These are phyloP conservation scores for Metschnikowia borealis DNA, from an alignment of 805 yeast genomes.

Conservation along the genomic window DNA sequence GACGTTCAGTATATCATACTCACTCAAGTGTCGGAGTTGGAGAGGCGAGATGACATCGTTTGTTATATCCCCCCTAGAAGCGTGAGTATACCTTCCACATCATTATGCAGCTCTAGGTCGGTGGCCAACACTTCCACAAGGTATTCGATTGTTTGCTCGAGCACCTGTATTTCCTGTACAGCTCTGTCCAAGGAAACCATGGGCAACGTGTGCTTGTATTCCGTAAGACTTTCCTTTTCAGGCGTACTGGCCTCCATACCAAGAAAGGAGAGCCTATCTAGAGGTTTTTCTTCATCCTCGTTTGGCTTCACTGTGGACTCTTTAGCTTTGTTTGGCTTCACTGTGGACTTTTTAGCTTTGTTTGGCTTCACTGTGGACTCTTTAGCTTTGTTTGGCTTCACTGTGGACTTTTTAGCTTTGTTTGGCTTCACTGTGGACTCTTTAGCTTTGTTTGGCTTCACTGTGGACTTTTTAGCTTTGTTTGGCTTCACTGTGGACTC, in stretches of 20 bases:
- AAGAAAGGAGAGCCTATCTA: conserved; percentile 7
- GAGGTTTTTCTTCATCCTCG: not conserved
- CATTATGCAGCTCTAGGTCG: conserved; percentile 49
- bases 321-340: too few relatives aligned
- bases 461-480: too few relatives aligned
- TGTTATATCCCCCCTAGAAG: not conserved
- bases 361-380: too few relatives aligned
- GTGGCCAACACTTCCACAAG: conserved; percentile 32
- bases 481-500: too few relatives aligned
- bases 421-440: too few relatives aligned
- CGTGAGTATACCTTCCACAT: conserved; percentile 61
- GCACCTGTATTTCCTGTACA: conserved; percentile 12
- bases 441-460: too few relatives aligned
- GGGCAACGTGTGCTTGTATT: not conserved
- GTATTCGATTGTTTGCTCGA: conserved; percentile 35
- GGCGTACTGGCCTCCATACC: conserved; percentile 16
- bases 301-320: not conserved
- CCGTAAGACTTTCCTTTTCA: not conserved
- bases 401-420: too few relatives aligned
- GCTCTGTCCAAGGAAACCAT: conserved; percentile 4
- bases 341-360: too few relatives aligned
- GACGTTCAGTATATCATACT: conserved; percentile 52
- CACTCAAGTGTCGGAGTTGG: conserved; percentile 38
- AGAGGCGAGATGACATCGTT: conserved; percentile 27
- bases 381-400: too few relatives aligned